Conservation (phyloP, 1,284 basidiomycete genomes). For the Garcileccinum viscosum region DNA sequence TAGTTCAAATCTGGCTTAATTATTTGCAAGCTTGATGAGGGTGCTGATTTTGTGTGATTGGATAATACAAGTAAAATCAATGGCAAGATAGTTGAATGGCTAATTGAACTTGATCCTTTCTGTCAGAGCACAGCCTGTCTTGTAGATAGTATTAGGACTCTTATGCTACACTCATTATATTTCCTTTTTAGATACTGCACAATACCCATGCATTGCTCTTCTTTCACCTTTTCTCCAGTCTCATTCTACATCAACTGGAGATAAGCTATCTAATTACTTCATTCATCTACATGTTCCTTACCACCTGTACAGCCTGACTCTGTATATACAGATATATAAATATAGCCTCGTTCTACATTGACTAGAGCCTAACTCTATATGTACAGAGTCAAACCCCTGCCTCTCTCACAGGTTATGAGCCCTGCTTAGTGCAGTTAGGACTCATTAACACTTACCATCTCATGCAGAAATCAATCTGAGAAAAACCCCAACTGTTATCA, state of each 20-base stretch:
- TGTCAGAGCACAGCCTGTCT: constrained; percentile 3
- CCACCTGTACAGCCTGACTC: no score
- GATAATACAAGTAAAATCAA: constrained; percentile 15
- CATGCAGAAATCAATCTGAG: no score
- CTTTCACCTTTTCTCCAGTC: no score
- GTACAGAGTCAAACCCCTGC: not conserved
- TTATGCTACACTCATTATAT: constrained; percentile 12
- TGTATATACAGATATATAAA: no score
- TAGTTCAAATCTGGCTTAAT: not conserved
- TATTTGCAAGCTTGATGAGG: constrained; percentile 3
- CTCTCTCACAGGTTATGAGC: not conserved
- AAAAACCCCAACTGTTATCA: not conserved
- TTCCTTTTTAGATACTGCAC: not conserved
- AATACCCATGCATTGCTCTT: no score
- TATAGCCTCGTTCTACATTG: no score
- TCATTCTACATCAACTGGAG: no score
- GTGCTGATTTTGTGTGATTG: constrained; percentile 7
- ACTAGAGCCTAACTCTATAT: no score
- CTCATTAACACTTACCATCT: not conserved
- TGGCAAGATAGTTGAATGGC: constrained; percentile 6
- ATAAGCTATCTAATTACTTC: no score
- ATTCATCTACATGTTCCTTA: no score
- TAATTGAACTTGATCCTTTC: not conserved
- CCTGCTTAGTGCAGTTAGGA: not conserved
- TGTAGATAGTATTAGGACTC: constrained; percentile 6